Conservation (phyloP, 1,284 basidiomycete species). For the Tylopilus sp. region DNA sequence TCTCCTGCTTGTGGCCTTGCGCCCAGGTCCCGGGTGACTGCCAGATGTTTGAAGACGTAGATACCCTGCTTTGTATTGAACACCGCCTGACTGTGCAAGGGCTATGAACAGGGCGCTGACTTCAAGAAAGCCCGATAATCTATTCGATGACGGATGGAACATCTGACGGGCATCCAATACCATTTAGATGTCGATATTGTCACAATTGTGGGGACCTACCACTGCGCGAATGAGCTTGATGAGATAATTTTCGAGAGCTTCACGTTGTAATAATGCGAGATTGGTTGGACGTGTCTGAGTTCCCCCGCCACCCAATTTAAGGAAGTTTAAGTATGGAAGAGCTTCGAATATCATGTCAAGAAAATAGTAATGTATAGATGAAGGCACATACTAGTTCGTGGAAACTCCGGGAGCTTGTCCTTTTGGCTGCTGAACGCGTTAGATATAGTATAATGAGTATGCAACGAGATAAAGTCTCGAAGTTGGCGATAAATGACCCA, state of each 20-base stretch:
- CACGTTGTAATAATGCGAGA: conserved; percentile 75
- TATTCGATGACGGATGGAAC: conserved; percentile 94
- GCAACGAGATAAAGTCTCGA: conserved; percentile 88
- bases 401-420: conserved; percentile 90
- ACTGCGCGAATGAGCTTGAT: conserved; percentile 87
- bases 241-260: conserved; percentile 86
- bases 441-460: conserved; percentile 88
- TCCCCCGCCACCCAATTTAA: conserved; percentile 56
- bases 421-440: conserved; percentile 73
- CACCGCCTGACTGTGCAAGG: conserved; percentile 81
- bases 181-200: not conserved
- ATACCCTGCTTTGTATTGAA: conserved; percentile 89
- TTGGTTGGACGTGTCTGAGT: conserved; percentile 63
- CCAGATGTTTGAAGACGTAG: conserved; percentile 57
- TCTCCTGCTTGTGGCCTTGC: conserved; percentile 65
- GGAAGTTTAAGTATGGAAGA: conserved; percentile 86
- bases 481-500: conserved; percentile 98
- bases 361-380: not conserved
- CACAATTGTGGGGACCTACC: conserved; percentile 41
- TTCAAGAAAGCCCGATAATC: conserved; percentile 93
- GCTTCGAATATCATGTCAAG: conserved; percentile 42
- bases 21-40: conserved; percentile 56
- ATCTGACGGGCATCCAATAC: conserved; percentile 57
- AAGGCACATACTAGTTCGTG: conserved; percentile 67
- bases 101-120: conserved; percentile 86